Conservation (phyloP, 306 rosid species). For the Malus orientalis region DNA sequence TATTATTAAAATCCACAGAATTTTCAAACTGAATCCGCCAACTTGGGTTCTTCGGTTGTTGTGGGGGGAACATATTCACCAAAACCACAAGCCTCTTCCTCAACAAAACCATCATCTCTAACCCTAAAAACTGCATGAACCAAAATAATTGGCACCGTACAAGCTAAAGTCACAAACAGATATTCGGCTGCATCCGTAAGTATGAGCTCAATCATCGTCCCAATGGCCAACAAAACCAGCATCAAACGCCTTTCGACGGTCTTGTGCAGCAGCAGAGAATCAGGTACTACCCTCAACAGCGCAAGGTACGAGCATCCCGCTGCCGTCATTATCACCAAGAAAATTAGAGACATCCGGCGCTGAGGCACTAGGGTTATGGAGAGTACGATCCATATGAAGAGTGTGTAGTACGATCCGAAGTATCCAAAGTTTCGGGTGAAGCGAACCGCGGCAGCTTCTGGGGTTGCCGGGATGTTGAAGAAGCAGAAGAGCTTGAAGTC, state of each 20-base stretch:
- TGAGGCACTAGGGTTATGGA: slow-evolving; percentile 48
- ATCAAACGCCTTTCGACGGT: slow-evolving; percentile 35
- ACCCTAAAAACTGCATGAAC: slow-evolving; percentile 54
- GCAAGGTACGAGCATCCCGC: slow-evolving; percentile 33
- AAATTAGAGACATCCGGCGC: slow-evolving; percentile 39
- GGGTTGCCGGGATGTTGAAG: slow-evolving; percentile 38
- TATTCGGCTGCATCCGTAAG: slow-evolving; percentile 39
- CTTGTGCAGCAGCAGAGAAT: slow-evolving; percentile 36
- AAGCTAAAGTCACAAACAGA: slow-evolving; percentile 36
- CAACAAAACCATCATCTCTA: slow-evolving; percentile 26
- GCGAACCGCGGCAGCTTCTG: slow-evolving; percentile 37
- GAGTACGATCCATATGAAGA: slow-evolving; percentile 60
- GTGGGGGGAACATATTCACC: slow-evolving; percentile 33
- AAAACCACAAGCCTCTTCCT: slow-evolving; percentile 17
- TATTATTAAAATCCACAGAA: background rate
- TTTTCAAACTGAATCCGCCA: slow-evolving; percentile 23
- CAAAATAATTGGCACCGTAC: slow-evolving; percentile 34
- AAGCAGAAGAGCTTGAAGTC: slow-evolving; percentile 27
- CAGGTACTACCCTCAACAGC: slow-evolving; percentile 30
- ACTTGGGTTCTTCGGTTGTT: background rate
- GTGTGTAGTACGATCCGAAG: slow-evolving; percentile 36
- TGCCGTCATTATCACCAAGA: slow-evolving; percentile 38
- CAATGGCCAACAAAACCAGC: slow-evolving; percentile 34
- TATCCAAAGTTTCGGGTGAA: slow-evolving; percentile 29
- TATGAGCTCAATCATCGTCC: slow-evolving; percentile 36